Evolutionary conservation across 345 rosid species (phyloP).

Genomic region (Adansonia digitata): DNA sequence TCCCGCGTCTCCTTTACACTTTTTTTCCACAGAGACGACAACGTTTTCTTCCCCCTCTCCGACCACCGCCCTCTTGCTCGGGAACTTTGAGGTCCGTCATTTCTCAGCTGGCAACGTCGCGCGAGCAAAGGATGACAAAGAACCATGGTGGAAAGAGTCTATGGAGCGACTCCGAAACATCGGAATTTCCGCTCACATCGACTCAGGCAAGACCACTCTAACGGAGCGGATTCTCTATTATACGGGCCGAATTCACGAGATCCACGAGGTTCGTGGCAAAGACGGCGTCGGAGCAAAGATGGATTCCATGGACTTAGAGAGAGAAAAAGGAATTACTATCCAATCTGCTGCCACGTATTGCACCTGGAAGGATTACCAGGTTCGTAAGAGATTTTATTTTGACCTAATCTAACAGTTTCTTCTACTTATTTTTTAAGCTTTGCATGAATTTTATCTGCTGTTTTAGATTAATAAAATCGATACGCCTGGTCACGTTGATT

Average conservation of each 20-base stretch:
- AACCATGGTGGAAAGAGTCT: constrained; percentile 94
- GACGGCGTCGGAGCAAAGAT: constrained; percentile 98
- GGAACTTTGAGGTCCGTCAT: constrained; percentile 50
- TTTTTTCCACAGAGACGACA: constrained; percentile 20
- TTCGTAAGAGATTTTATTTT: constrained; percentile 6
- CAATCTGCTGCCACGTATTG: constrained; percentile 98
- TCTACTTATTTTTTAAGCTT: background rate
- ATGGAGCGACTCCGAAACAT: constrained; percentile 79
- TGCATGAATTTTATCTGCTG: background rate
- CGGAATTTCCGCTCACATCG: constrained; percentile 96
- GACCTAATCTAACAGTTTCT: background rate
- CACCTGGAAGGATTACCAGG: constrained; percentile 91
- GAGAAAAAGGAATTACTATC: constrained; percentile 96
- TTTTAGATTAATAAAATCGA: constrained; percentile 89
- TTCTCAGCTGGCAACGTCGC: constrained; percentile 67
- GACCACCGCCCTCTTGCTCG: constrained; percentile 46
- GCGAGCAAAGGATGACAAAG: constrained; percentile 73
- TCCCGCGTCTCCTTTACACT: constrained; percentile 42
- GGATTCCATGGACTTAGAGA: constrained; percentile 98
- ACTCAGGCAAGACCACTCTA: constrained; percentile 93
- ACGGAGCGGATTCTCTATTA: constrained; percentile 87
- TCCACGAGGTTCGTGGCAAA: constrained; percentile 92
- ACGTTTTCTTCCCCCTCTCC: constrained; percentile 38
- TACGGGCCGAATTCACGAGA: constrained; percentile 95
- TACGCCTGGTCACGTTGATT: constrained; percentile 97